These are phyloP conservation scores for Acacia melanoxylon DNA, from an alignment of 306 rosid species.

Conservation along the genomic window DNA sequence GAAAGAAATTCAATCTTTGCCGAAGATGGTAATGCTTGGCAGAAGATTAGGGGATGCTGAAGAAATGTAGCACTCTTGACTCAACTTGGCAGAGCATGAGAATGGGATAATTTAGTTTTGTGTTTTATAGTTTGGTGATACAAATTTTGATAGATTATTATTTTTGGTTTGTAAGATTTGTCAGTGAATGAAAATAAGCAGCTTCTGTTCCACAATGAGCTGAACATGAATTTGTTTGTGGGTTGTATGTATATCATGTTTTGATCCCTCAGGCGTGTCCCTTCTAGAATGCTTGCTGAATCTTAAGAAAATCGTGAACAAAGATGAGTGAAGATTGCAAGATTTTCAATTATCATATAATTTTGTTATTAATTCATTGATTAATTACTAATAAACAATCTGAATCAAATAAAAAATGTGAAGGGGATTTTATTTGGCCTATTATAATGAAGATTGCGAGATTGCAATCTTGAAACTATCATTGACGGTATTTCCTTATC, in stretches of 20 bases:
- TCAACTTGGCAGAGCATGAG: not conserved
- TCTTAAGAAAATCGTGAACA: not conserved
- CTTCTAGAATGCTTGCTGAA: not conserved
- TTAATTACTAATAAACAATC: too few relatives aligned
- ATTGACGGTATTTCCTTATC: too few relatives aligned
- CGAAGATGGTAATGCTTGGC: not conserved
- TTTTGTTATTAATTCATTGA: too few relatives aligned
- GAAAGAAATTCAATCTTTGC: not conserved
- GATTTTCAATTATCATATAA: too few relatives aligned
- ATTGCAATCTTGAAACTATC: too few relatives aligned
- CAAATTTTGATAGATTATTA: conserved; percentile 1
- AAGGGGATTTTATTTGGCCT: not conserved
- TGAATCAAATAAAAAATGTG: too few relatives aligned
- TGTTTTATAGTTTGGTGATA: not conserved
- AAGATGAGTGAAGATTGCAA: not conserved
- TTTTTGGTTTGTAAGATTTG: conserved; percentile 5
- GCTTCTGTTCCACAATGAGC: not conserved
- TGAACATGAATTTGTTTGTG: not conserved
- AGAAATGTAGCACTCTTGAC: not conserved
- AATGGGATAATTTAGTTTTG: not conserved
- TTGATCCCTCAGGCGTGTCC: not conserved
- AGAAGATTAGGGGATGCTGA: not conserved
- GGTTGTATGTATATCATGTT: not conserved
- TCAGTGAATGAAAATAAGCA: not conserved
- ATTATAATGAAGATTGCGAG: not conserved